Percentiles rank a stretch among this genome's conserved stretches.
Evolutionary conservation across 495 filamentous ascomycete species (phyloP).

Genomic region (Aspergillus carlsbadensis): DNA sequence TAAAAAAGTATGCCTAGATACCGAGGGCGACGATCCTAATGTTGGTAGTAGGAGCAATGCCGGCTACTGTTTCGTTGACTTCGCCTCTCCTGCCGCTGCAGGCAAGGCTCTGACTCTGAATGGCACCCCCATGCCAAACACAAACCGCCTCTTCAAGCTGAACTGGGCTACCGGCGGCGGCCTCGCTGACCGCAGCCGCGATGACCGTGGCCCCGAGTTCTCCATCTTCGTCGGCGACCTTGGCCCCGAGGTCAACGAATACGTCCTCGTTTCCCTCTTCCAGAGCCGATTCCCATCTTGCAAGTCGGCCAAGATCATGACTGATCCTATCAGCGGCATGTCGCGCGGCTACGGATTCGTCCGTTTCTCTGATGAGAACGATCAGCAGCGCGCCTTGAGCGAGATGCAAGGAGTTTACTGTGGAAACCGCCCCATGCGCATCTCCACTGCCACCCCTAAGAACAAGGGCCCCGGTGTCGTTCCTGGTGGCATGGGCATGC

Average conservation of each 20-base stretch:
- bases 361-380: conserved; percentile 88
- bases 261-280: conserved; percentile 94
- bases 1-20: conserved; percentile 12
- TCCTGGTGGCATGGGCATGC: conserved; percentile 57
- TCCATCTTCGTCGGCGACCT: conserved; percentile 98
- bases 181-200: conserved; percentile 86
- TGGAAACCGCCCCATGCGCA: conserved; percentile 97
- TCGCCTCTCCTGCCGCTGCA: conserved; percentile 77
- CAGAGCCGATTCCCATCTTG: conserved; percentile 93
- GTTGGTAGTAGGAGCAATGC: conserved; percentile 76
- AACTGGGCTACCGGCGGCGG: conserved; percentile 99
- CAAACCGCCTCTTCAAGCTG: conserved; percentile 92
- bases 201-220: conserved; percentile 94
- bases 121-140: conserved; percentile 90
- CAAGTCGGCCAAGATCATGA: conserved; percentile 99
- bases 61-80: conserved; percentile 99
- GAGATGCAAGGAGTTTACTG: conserved; percentile 99
- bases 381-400: conserved; percentile 90
- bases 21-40: conserved; percentile 41
- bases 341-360: conserved; percentile 98
- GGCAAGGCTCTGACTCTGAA: conserved; percentile 87
- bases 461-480: conserved; percentile 73
- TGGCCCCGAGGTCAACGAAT: conserved; percentile 98
- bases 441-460: conserved; percentile 97
- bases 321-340: conserved; percentile 95